Evolutionary conservation across 352 stramenopile genomes (phyloP).

Genomic region (Pythium periplocum): DNA sequence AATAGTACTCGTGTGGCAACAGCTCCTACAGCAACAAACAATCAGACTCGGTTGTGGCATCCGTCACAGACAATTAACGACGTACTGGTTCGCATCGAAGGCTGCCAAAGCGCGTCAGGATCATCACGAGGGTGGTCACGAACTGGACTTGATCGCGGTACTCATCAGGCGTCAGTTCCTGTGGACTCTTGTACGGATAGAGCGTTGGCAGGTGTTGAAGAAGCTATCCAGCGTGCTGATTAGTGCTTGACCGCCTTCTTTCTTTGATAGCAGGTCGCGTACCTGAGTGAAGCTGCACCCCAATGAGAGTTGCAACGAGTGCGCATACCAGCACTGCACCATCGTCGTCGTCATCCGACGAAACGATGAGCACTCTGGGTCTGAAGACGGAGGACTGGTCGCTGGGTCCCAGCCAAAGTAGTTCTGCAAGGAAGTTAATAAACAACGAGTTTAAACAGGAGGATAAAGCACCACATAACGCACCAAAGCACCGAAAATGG

Average conservation of each 20-base stretch:
- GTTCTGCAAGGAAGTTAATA: slow-evolving; percentile 30
- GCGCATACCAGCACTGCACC: slow-evolving; percentile 61
- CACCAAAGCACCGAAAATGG: slow-evolving; percentile 47
- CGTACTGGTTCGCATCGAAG: slow-evolving; percentile 63
- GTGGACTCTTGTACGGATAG: slow-evolving; percentile 80
- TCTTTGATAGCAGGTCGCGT: background rate
- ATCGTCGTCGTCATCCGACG: slow-evolving; percentile 61
- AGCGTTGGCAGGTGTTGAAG: slow-evolving; percentile 67
- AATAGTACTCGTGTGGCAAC: slow-evolving; percentile 89
- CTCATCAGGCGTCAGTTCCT: slow-evolving; percentile 49
- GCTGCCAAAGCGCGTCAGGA: slow-evolving; percentile 78
- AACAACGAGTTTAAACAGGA: slow-evolving; percentile 1
- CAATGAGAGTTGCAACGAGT: slow-evolving; percentile 48
- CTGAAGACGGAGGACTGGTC: slow-evolving; percentile 25
- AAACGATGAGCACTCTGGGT: slow-evolving; percentile 38
- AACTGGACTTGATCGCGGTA: slow-evolving; percentile 83
- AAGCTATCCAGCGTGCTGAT: slow-evolving; percentile 22
- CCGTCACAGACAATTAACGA: too few species aligned
- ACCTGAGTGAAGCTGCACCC: slow-evolving; percentile 68
- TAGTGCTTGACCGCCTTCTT: too few species aligned
- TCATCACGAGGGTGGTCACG: slow-evolving; percentile 82
- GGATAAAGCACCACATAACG: background rate
- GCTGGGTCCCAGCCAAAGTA: slow-evolving; percentile 84
- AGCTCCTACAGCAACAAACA: slow-evolving; percentile 48
- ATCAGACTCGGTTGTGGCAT: background rate